A percentile compares a stretch with the other conserved stretches of the same genome.
These are phyloP conservation scores for Chlamydomonas asymmetrica DNA, from an alignment of 139 green algal genomes.

Conservation along the genomic window DNA sequence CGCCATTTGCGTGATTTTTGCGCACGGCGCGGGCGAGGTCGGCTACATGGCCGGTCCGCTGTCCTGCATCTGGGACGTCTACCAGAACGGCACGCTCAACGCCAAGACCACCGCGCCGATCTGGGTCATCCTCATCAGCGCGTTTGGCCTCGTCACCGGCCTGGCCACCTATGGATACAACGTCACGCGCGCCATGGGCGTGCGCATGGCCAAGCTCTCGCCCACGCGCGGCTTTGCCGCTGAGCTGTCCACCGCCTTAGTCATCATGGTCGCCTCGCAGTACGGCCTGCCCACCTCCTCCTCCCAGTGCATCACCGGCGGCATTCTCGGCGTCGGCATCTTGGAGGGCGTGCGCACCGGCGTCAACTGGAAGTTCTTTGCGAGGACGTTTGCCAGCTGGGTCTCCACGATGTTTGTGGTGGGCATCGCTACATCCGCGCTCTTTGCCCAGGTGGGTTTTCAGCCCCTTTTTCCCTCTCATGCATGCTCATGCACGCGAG, in stretches of 20 bases:
- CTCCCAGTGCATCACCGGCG: slow-evolving; percentile 49
- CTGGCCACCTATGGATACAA: slow-evolving; percentile 73
- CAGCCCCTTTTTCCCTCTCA: too few relatives aligned
- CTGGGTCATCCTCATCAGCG: slow-evolving; percentile 59
- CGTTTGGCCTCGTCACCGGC: slow-evolving; percentile 57
- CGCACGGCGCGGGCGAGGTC: slow-evolving; percentile 44
- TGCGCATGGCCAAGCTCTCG: slow-evolving; percentile 63
- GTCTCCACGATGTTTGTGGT: slow-evolving; percentile 44
- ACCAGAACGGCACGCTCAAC: slow-evolving; percentile 38
- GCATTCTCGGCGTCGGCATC: slow-evolving; percentile 52
- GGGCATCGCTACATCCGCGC: slow-evolving; percentile 31
- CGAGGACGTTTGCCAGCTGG: slow-evolving; percentile 33
- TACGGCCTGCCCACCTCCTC: slow-evolving; percentile 30
- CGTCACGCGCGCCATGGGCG: slow-evolving; percentile 63
- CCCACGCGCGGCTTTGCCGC: slow-evolving; percentile 64
- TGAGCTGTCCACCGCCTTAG: slow-evolving; percentile 63
- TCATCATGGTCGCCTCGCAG: slow-evolving; percentile 53
- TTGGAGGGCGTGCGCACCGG: slow-evolving; percentile 43
- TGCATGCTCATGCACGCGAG: too few relatives aligned
- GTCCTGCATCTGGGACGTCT: slow-evolving; percentile 52
- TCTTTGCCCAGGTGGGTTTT: slow-evolving; percentile 55
- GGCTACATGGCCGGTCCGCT: slow-evolving; percentile 53
- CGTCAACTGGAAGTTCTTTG: slow-evolving; percentile 58
- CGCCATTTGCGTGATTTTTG: slow-evolving; percentile 59
- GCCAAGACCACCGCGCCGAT: slow-evolving; percentile 33